Base-by-base conservation (phyloP, 1,139 yeast genomes). In the Kodamaea anthophila region DNA sequence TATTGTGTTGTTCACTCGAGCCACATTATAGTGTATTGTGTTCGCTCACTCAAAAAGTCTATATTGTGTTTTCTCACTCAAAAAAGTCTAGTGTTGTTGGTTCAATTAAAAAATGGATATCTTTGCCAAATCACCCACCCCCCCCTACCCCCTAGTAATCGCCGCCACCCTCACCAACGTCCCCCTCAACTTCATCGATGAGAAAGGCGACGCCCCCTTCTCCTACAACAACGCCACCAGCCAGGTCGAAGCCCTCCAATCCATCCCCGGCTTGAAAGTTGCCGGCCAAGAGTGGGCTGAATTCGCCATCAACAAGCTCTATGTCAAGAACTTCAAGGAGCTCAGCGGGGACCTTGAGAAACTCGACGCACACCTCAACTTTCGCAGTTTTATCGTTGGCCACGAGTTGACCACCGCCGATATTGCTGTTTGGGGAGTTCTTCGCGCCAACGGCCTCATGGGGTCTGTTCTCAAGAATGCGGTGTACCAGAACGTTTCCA, bases 401-500 rank as follows among this genome's bases (percentile, higher is more conserved):
- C 70, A 77, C 58, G 47, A 65, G 15, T 65, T 74, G 38, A 64
- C 93, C 9, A 59, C 77, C 33, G 93, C 94, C 32, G 98, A 91
- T 58, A 65, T 86, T 38, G 85, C 93, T 10, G 70, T 83, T 18
- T 91, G 96, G 96, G 97, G 97, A 58, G 84, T 81, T 25, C 70
- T 91, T 46, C 77, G 96, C 62, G 84, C 94, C 41, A 88, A 91
- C 55, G 86, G 94, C 32, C 79, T 91, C 53, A 86, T 87, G 69
- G 95, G 91, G 18, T 84, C 96, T 9, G 78, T 85, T 39, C 71
- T 88, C 56, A 88, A 86, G 67, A 83, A 77, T 59, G 84, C 81
- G 32, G 81, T 80, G 18, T 86, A 81, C 61, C 70, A 78, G 53
- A 87, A 88, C 60, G 74, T 91, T 42, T 76, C 95, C 32, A 82